Evolutionary conservation across 2,329 filamentous ascomycete genomes (phyloP), one percentile per base, ranked within the genome.

Genomic region (Ophiostoma ulmi): DNA sequence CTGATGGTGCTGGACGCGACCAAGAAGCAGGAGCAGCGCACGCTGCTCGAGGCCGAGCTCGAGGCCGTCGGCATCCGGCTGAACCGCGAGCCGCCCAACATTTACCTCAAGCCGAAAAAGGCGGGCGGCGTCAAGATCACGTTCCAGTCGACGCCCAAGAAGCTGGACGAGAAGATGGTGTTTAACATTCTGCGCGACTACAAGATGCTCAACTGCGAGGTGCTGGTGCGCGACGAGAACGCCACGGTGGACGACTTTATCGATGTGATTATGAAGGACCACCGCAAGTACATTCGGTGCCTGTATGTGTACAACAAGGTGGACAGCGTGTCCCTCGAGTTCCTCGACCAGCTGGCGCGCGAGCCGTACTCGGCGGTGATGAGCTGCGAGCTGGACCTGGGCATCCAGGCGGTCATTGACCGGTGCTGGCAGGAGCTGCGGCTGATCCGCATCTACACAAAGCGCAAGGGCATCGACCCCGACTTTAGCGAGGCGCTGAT

Each of bases 251-350:
- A 99, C 82, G 94, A 99, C 81, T 91, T 99, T 80, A 99, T 99
- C 82, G 95, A 99, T 80, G 93, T 97, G 73, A 97, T 99, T 81
- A 98, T 98, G 94, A 97, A 95, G 81, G 93, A 97, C 78, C 95
- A 99, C 83, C 86, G 95, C 78, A 99, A 97, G 80, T 99, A 99
- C 84, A 97, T 99, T 83, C 88, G 85, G 79, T 90, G 92, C 78
- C 86, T 99, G 41, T 99, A 99, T 81, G 94, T 98, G 41, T 99
- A 99, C 88, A 99, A 99, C 90, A 99, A 99, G 83, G 97, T 99
- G 82, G 95, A 99, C 82, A 90, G 88, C 79, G 92, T 99, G 72
- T 94, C 91, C 61, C 87, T 99, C 74, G 93, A 97, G 78, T 97
- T 96, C 81, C 87, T 99, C 67, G 92, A 99, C 83, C 89, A 91